Evolutionary conservation across 108 stramenopile species (phyloP).

Genomic region (Skeletonema potamos): DNA sequence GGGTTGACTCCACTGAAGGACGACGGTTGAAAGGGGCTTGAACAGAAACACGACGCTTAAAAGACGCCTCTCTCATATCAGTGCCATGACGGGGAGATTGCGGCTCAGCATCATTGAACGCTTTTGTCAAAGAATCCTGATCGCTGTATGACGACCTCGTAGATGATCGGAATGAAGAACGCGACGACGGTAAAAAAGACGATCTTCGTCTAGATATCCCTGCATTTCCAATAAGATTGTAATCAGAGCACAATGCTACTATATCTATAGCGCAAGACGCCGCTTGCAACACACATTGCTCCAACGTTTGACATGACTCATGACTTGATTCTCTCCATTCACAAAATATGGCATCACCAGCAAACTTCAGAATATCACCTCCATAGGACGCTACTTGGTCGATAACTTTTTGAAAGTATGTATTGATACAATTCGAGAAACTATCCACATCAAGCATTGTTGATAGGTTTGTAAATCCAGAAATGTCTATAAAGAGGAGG

Average conservation of each 20-base stretch:
- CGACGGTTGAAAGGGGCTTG: not conserved
- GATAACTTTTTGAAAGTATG: conserved; percentile 78
- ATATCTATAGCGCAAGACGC: conserved; percentile 53
- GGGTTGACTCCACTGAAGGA: conserved; percentile 20
- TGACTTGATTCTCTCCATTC: conserved; percentile 42
- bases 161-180: not conserved
- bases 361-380: conserved; percentile 82
- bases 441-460: conserved; percentile 68
- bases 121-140: conserved; percentile 24
- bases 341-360: conserved; percentile 55
- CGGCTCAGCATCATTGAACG: not conserved
- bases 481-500: conserved; percentile 86
- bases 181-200: not conserved
- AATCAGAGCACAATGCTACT: conserved; percentile 57
- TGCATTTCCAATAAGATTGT: conserved; percentile 17
- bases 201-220: not conserved
- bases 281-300: conserved; percentile 57
- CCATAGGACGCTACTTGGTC: conserved; percentile 56
- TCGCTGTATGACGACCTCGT: conserved; percentile 4
- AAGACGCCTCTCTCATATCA: conserved; percentile 39
- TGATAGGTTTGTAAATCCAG: conserved; percentile 83
- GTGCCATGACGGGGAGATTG: conserved; percentile 8
- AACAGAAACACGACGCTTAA: conserved; percentile 11
- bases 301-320: conserved; percentile 31
- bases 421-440: conserved; percentile 73